Evolutionary conservation across 208 protist species (phyloP).

Genomic region (Wallacemonas sp.): DNA sequence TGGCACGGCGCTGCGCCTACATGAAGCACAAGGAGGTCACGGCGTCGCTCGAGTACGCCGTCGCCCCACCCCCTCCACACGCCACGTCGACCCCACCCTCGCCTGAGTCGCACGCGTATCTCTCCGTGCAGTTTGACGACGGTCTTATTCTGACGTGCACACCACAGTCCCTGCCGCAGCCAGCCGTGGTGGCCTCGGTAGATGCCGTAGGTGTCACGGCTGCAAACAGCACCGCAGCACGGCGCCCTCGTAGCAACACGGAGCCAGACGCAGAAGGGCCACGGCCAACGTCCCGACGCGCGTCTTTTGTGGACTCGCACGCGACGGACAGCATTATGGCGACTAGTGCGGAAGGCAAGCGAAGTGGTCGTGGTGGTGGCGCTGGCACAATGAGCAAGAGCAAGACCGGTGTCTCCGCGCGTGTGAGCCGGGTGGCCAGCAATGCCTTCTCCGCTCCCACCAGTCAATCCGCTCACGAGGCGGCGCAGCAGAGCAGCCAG

Average conservation of each 20-base stretch:
- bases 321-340: too few relatives aligned
- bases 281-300: not conserved
- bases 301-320: constrained; percentile 5
- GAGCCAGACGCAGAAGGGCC: not conserved
- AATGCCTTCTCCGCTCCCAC: too few relatives aligned
- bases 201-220: not conserved
- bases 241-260: not conserved
- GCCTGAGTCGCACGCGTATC: constrained; percentile 14
- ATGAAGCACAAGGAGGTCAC: constrained; percentile 63
- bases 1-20: constrained; percentile 65
- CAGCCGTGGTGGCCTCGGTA: not conserved
- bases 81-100: not conserved
- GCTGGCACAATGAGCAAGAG: too few relatives aligned
- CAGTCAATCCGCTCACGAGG: not conserved
- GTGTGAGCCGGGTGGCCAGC: too few relatives aligned
- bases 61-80: constrained; percentile 19
- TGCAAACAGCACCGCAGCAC: not conserved
- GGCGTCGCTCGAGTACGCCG: constrained; percentile 62
- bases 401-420: too few relatives aligned
- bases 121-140: constrained; percentile 71
- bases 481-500: not conserved
- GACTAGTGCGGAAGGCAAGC: not conserved
- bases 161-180: not conserved
- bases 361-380: not conserved
- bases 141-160: constrained; percentile 67